phyloP scores from a whole-genome alignment of 768 basidiomycete species.

The Phaffia australis region DNA sequence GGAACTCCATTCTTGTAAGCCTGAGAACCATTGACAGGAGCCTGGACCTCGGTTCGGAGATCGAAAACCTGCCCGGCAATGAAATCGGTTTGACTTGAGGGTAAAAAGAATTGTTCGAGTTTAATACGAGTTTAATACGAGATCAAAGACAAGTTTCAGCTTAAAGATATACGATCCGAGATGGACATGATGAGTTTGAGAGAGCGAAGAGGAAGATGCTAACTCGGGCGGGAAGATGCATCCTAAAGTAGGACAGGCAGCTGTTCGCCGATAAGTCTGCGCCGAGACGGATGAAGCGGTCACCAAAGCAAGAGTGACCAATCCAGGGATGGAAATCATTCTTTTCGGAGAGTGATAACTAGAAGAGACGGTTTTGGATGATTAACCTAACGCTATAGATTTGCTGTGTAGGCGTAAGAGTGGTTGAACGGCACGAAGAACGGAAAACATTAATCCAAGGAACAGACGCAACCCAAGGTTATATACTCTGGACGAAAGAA shows the following conservation, averaged over 20 bases:
- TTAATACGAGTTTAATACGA: background rate
- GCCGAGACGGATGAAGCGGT: constrained; percentile 5
- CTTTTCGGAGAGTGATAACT: too few species aligned
- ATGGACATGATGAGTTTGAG: constrained; percentile 31
- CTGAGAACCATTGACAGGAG: constrained; percentile 39
- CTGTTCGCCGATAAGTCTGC: constrained; percentile 20
- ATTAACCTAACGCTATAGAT: too few species aligned
- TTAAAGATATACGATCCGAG: constrained; percentile 31
- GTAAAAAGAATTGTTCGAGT: background rate
- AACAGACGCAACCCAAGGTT: too few species aligned
- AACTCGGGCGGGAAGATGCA: background rate
- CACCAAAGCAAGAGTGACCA: constrained; percentile 36
- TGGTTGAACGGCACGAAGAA: too few species aligned
- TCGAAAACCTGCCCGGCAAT: constrained; percentile 35
- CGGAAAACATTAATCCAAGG: too few species aligned
- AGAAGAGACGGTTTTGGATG: too few species aligned
- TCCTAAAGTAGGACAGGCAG: constrained; percentile 33
- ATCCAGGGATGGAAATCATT: constrained; percentile 2
- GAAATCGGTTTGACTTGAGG: constrained; percentile 30
- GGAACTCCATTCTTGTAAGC: constrained; percentile 38
- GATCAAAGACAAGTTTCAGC: background rate
- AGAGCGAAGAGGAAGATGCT: background rate
- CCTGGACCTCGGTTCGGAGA: constrained; percentile 38
- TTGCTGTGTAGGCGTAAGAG: too few species aligned
- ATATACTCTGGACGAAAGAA: too few species aligned